Conservation (phyloP, 805 yeast genomes). For the Nakazawaea anatomiae region DNA sequence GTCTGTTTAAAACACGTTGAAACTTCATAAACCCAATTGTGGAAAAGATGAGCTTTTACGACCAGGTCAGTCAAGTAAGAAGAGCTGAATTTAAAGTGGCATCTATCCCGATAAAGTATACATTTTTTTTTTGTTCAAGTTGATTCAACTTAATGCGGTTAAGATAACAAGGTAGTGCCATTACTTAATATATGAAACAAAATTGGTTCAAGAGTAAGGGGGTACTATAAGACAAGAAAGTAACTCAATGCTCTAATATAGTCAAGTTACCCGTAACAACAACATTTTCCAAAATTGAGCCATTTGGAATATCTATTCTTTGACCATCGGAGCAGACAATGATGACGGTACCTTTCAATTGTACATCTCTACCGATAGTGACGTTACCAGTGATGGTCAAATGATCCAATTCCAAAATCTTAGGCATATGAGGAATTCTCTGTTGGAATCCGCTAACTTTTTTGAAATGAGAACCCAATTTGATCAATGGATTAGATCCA, state of each 20-base stretch:
- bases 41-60: too few relatives aligned
- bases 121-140: too few relatives aligned
- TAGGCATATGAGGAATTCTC: conserved; percentile 93
- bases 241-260: conserved; percentile 72
- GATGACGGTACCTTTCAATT: conserved; percentile 94
- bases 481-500: conserved; percentile 90
- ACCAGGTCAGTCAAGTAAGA: too few relatives aligned
- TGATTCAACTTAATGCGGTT: too few relatives aligned
- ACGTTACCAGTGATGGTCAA: conserved; percentile 97
- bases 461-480: conserved; percentile 94
- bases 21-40: too few relatives aligned
- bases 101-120: too few relatives aligned
- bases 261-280: conserved; percentile 96
- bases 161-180: too few relatives aligned
- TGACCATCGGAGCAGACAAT: conserved; percentile 97
- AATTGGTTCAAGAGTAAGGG: too few relatives aligned
- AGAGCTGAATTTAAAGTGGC: too few relatives aligned
- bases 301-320: conserved; percentile 95
- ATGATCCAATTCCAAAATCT: conserved; percentile 93
- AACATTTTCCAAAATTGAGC: conserved; percentile 89
- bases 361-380: conserved; percentile 79
- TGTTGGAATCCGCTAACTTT: conserved; percentile 87
- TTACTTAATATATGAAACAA: too few relatives aligned
- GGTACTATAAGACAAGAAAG: not conserved
- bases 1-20: too few relatives aligned